Evolutionary conservation across 2,329 filamentous ascomycete genomes (phyloP), one percentile per base, ranked within the genome.

Genomic region (Exophiala sideris): DNA sequence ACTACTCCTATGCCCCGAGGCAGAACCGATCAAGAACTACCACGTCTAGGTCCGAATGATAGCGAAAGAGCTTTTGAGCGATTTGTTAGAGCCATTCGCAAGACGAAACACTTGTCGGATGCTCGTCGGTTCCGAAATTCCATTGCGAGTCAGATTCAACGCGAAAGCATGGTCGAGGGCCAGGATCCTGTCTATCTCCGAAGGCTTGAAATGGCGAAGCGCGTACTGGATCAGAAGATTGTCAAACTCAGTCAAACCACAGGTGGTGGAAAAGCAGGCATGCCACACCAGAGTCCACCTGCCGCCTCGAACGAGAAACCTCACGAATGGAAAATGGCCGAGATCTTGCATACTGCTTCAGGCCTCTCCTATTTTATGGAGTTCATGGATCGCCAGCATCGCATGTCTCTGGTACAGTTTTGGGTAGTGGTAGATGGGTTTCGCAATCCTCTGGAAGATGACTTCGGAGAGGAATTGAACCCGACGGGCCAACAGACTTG

Each of bases 291-390:
- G 5, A 68, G 72, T 47, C 58, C 67, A 33, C 69, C 65, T 34
- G 67, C 66, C 29, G 67, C 67, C 34, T 67, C 64, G 48, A 60
- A 80, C n/a, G 87, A 87, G 1, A 56, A 50, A 41, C 81, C 79
- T 41, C 86, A 91, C 60, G 87, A 88, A 63, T 86, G 87, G 6
- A 85, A 88, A 1, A 76, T 97, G 2, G 82, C 86, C 10, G 91
- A 97, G 61, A 79, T 99, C n/a, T 78, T 99, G 54, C 87, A 91
- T 62, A 91, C 95, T 70, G 83, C 94, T 2, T 88, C 92, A 1
- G 92, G 90, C 0, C 78, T 99, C 7, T 97, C 94, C 2, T 99
- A 96, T 68, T 97, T 99, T 73, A 99, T 99, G 94, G 94, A 99
- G 68, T 97, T 91, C 66, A 99, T 99, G 94, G 94, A 99, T 68